A percentile compares a stretch with the other conserved stretches of the same genome.
phyloP scores from a whole-genome alignment of 2,329 filamentous ascomycete species.

The Teratosphaeria zuluensis region DNA sequence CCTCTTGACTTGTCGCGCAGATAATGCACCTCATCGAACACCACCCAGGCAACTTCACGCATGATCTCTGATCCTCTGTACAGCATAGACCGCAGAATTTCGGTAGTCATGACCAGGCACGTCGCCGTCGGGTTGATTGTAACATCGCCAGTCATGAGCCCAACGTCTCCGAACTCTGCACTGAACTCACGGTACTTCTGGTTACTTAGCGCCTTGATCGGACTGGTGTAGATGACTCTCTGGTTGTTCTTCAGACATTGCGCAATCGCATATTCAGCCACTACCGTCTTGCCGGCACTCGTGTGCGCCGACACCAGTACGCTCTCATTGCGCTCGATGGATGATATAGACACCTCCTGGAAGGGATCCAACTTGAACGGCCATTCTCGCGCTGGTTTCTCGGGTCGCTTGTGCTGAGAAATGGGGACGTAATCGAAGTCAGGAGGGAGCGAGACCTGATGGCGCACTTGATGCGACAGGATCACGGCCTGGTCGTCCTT shows the following conservation, averaged over 20 bases:
- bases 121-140: slow-evolving; percentile 98
- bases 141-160: slow-evolving; percentile 97
- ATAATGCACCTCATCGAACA: slow-evolving; percentile 98
- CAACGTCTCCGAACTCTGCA: slow-evolving; percentile 91
- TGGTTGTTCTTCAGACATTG: slow-evolving; percentile 97
- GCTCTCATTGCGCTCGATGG: slow-evolving; percentile 92
- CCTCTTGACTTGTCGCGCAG: slow-evolving; percentile 87
- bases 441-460: slow-evolving; percentile 90
- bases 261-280: slow-evolving; percentile 95
- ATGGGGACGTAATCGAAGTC: slow-evolving; percentile 72
- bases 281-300: slow-evolving; percentile 94
- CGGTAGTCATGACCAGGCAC: slow-evolving; percentile 97
- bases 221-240: slow-evolving; percentile 97
- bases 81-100: slow-evolving; percentile 97
- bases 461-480: slow-evolving; percentile 92
- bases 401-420: slow-evolving; percentile 83
- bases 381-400: slow-evolving; percentile 73
- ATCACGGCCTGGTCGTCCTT: slow-evolving; percentile 64
- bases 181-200: slow-evolving; percentile 97
- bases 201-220: slow-evolving; percentile 97
- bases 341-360: slow-evolving; percentile 87
- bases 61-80: slow-evolving; percentile 98
- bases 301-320: slow-evolving; percentile 95
- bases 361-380: slow-evolving; percentile 93
- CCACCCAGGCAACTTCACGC: slow-evolving; percentile 96